These are phyloP conservation scores for Mortierella polycephala DNA, from an alignment of 371 early-diverging fungal genomes.

Conservation along the genomic window DNA sequence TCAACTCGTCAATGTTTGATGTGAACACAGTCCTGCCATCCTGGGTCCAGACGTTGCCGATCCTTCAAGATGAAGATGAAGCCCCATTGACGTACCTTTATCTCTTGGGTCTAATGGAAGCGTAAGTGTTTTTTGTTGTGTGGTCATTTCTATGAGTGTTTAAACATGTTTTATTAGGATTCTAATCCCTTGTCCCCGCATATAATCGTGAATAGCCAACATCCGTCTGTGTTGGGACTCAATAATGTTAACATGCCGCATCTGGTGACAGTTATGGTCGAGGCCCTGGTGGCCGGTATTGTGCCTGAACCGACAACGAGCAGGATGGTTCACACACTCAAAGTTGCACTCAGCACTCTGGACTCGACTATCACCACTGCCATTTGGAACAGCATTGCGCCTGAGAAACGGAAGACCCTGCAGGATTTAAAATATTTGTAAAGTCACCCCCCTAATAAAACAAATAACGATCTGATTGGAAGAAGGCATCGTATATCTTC, in stretches of 20 bases:
- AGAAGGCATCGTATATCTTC: too few species aligned
- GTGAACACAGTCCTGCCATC: constrained; percentile 72
- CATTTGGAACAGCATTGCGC: constrained; percentile 73
- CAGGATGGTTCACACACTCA: constrained; percentile 69
- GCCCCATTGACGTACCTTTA: constrained; percentile 81
- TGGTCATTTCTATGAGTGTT: not conserved
- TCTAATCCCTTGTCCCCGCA: not conserved
- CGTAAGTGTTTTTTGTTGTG: constrained; percentile 27
- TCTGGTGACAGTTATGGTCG: constrained; percentile 29
- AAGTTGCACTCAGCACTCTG: constrained; percentile 63
- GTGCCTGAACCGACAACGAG: constrained; percentile 58
- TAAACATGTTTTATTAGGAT: not conserved
- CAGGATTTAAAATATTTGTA: constrained; percentile 56
- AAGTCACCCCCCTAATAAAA: not conserved
- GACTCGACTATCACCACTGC: constrained; percentile 66
- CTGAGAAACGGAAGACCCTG: constrained; percentile 72
- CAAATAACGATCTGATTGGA: too few species aligned
- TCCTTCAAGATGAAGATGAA: constrained; percentile 89
- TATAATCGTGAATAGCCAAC: not conserved
- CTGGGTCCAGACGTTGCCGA: constrained; percentile 87
- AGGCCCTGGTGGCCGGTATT: constrained; percentile 73
- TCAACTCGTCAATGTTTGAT: constrained; percentile 68
- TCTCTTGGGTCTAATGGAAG: constrained; percentile 77
- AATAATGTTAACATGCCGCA: constrained; percentile 68
- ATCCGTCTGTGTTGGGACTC: constrained; percentile 60